These are phyloP conservation scores for Insectozyma bohioensis DNA, from an alignment of 1,139 yeast species.

Conservation along the genomic window DNA sequence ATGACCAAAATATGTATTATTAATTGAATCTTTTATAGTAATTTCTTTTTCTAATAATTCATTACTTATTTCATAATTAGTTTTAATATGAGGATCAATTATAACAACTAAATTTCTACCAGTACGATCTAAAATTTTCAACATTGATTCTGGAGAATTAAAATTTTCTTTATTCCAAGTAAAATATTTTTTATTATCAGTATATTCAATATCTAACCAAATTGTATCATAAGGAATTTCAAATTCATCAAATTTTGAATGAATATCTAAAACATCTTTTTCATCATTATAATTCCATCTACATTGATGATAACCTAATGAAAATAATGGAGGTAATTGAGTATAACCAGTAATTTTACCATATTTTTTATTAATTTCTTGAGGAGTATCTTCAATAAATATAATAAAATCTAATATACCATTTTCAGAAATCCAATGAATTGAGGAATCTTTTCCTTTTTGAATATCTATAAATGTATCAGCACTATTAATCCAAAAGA, in stretches of 20 bases:
- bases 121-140: conserved; percentile 60
- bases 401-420: conserved; percentile 79
- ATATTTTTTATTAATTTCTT: conserved; percentile 59
- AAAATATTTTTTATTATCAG: conserved; percentile 82
- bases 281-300: conserved; percentile 96
- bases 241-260: conserved; percentile 65
- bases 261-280: conserved; percentile 73
- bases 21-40: conserved; percentile 39
- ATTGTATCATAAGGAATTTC: conserved; percentile 87
- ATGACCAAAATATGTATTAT: conserved; percentile 67
- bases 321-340: conserved; percentile 72
- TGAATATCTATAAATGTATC: conserved; percentile 86
- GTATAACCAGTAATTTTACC: conserved; percentile 76
- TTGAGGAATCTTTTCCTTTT: conserved; percentile 30
- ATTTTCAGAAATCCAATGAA: conserved; percentile 95
- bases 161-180: conserved; percentile 82
- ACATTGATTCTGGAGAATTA: conserved; percentile 72
- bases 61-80: conserved; percentile 65
- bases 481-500: conserved; percentile 92
- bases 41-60: conserved; percentile 36
- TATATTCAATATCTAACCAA: conserved; percentile 94
- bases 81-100: conserved; percentile 89
- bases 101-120: conserved; percentile 83
- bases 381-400: conserved; percentile 63
- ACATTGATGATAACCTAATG: conserved; percentile 93